These are phyloP conservation scores for Nicotiana obtusifolia DNA, from an alignment of 257 asterid genomes.

Conservation along the genomic window DNA sequence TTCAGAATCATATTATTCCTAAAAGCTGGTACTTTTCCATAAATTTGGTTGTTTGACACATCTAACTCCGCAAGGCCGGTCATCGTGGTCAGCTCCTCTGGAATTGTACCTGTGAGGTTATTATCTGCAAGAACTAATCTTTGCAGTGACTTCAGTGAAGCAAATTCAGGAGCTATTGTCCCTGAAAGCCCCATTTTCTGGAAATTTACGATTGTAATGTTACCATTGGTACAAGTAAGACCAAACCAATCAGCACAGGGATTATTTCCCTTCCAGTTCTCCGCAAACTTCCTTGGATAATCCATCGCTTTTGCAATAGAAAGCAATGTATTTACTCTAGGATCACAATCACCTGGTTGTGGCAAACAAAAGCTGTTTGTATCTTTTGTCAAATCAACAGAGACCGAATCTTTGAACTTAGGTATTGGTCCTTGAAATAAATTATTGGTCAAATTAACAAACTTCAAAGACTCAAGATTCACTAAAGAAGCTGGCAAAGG, in stretches of 20 bases:
- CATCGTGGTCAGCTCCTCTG: conserved; percentile 48
- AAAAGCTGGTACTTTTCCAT: conserved; percentile 65
- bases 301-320: conserved; percentile 43
- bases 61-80: conserved; percentile 55
- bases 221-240: conserved; percentile 67
- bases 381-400: conserved; percentile 45
- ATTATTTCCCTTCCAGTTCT: conserved; percentile 79
- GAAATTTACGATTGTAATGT: conserved; percentile 69
- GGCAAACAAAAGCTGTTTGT: conserved; percentile 82
- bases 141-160: conserved; percentile 52
- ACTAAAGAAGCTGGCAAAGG: conserved; percentile 53
- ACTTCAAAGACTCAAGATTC: conserved; percentile 59
- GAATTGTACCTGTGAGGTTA: conserved; percentile 68
- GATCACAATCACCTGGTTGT: conserved; percentile 73
- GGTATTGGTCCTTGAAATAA: conserved; percentile 88
- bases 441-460: conserved; percentile 79
- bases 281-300: conserved; percentile 64
- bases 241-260: conserved; percentile 86
- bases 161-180: conserved; percentile 57
- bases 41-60: conserved; percentile 70
- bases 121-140: conserved; percentile 72
- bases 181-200: conserved; percentile 77
- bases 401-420: conserved; percentile 47
- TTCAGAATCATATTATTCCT: conserved; percentile 46
- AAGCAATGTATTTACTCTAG: conserved; percentile 54